These are phyloP conservation scores for Phyllostachys edulis DNA, from an alignment of 176 grass and related monocot species.

Conservation along the genomic window DNA sequence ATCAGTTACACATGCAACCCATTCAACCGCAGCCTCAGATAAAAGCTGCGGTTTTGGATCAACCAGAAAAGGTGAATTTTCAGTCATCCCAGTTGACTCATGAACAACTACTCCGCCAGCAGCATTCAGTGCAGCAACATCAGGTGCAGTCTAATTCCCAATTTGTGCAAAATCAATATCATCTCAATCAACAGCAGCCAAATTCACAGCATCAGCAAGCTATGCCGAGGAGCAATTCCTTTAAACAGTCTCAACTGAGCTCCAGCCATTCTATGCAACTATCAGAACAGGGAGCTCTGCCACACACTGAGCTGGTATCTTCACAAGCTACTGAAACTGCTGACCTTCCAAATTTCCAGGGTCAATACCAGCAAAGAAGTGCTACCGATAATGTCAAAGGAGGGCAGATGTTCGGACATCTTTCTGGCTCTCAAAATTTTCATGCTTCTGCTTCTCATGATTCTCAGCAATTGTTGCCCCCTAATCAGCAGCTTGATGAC, in stretches of 20 bases:
- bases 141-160: slow-evolving; percentile 64
- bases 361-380: slow-evolving; percentile 69
- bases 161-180: slow-evolving; percentile 66
- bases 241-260: slow-evolving; percentile 55
- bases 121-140: slow-evolving; percentile 65
- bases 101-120: slow-evolving; percentile 61
- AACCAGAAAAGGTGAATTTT: slow-evolving; percentile 68
- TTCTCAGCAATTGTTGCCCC: slow-evolving; percentile 58
- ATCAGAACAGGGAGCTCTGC: slow-evolving; percentile 57
- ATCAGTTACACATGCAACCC: slow-evolving; percentile 73
- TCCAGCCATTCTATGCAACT: slow-evolving; percentile 62
- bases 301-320: slow-evolving; percentile 56
- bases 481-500: slow-evolving; percentile 45
- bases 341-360: slow-evolving; percentile 53
- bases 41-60: slow-evolving; percentile 80
- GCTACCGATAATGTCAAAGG: slow-evolving; percentile 54
- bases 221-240: slow-evolving; percentile 52
- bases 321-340: slow-evolving; percentile 56
- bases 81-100: slow-evolving; percentile 62
- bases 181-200: slow-evolving; percentile 62
- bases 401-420: slow-evolving; percentile 58
- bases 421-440: slow-evolving; percentile 60
- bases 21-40: slow-evolving; percentile 64
- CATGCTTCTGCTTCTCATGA: slow-evolving; percentile 52
- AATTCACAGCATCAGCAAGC: slow-evolving; percentile 57